Percentiles rank a stretch among this genome's conserved stretches.
These are phyloP conservation scores for Zymoseptoria ardabiliae DNA, from an alignment of 2,329 filamentous ascomycete genomes.

Conservation along the genomic window DNA sequence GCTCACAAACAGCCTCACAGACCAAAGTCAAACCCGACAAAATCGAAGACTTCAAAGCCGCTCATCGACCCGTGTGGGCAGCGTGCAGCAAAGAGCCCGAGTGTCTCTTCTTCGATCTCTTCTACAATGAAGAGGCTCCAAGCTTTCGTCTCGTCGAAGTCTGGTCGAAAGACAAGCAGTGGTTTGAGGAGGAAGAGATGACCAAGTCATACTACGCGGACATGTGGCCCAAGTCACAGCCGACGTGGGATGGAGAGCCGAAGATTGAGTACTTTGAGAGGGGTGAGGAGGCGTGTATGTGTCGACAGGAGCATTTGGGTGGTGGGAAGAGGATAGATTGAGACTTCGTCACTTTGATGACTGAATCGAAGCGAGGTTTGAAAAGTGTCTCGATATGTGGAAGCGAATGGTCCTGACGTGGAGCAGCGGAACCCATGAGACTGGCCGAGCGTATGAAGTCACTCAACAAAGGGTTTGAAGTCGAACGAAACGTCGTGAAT, in stretches of 20 bases:
- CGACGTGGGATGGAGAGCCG: slow-evolving; percentile 11
- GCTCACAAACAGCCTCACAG: background rate
- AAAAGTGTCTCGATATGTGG: background rate
- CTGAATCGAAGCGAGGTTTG: background rate
- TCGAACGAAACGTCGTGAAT: slow-evolving; percentile 4
- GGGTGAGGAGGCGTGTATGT: slow-evolving; percentile 10
- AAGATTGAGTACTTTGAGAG: slow-evolving; percentile 17
- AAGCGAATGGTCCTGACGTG: background rate
- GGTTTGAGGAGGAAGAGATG: slow-evolving; percentile 18
- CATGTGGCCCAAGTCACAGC: slow-evolving; percentile 14
- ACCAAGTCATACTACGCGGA: slow-evolving; percentile 16
- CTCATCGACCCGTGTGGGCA: slow-evolving; percentile 19
- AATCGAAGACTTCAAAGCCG: slow-evolving; percentile 16
- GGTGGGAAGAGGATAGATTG: slow-evolving; percentile 9
- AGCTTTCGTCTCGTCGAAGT: slow-evolving; percentile 18
- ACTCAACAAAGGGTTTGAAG: background rate
- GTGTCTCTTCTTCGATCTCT: slow-evolving; percentile 18
- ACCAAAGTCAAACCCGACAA: slow-evolving; percentile 16
- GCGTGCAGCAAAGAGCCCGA: slow-evolving; percentile 15
- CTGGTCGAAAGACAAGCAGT: slow-evolving; percentile 13
- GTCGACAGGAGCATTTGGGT: slow-evolving; percentile 11
- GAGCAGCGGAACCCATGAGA: background rate
- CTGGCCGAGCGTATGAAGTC: background rate
- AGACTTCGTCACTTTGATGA: too few species aligned
- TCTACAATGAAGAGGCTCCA: slow-evolving; percentile 7